Evolutionary conservation across 1,284 basidiomycete species (phyloP), one percentile per base, ranked within the genome.

Genomic region (Schizopora paradoxa): DNA sequence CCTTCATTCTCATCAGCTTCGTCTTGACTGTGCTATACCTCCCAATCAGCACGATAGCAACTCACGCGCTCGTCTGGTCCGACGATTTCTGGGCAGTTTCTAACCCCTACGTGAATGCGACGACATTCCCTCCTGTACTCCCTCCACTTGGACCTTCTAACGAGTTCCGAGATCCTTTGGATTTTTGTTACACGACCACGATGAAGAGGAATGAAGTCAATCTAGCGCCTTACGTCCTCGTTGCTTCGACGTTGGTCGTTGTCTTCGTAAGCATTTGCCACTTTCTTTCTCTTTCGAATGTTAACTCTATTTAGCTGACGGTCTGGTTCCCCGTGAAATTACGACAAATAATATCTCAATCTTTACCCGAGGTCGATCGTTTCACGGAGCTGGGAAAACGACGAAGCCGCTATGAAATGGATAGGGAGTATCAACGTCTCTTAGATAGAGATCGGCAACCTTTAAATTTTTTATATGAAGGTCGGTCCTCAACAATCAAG

Each of bases 141-240:
- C 54, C 70, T 4, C 69, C 76, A 4, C 61, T 82, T 18, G 81
- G 81, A 6, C 72, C 79, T n/a, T 25, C 72, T 0, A 68, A 70
- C 51, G 67, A 77, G 60, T 82, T 66, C 59, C 70, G 77, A 41
- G 76, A 78, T 42, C 74, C 84, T 2, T 59, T 84, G 45, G 82
- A 89, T 61, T 88, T 90, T 56, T 90, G 87, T 62, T 91, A 79
- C 67, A 82, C 80, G 2, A 82, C 82, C 0, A 83, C 83, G 2
- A 81, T 86, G 83, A 73, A 75, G 49, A 70, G 70, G 37, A 78
- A 86, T 52, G 70, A 82, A 56, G 68, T 88, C 56, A 91, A 91
- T 58, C 85, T 72, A 54, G 84, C 85, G 0, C 83, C 79, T 10
- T 55, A 78, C 3, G 62, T 87, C 23, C 61, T 90, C 3, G 73